Evolutionary conservation across 2,329 filamentous ascomycete genomes (phyloP), one percentile per base, ranked within the genome.

Genomic region (Diaporthe sp.): DNA sequence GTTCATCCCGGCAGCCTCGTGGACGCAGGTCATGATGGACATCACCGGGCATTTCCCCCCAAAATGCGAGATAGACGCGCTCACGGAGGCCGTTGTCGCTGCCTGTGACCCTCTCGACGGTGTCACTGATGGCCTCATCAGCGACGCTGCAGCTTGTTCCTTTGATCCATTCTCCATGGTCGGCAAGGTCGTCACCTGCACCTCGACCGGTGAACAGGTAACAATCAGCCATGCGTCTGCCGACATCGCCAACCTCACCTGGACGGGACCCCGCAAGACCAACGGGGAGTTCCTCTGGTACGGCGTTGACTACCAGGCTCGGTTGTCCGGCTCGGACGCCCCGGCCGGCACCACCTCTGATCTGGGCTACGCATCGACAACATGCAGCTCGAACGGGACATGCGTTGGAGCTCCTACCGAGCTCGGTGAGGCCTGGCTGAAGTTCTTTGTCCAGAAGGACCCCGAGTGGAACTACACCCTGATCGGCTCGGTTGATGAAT

Each of bases 21-120:
- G 49, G 78, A 77, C 25, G 75, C 51, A 61, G 22, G 13, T 28
- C 34, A 71, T 79, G n/a, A 82, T 82, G 79, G 78, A 82, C n/a
- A 13, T 71, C 17, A n/a, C 77, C 5, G 73, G 74, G 2, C 42
- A 73, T 1, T 85, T 86, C 83, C 22, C 89, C 88, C 78, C 79
- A 87, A 82, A 67, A 76, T 83, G 82, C 53, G 83, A 86, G 77
- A 81, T 88, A 73, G 81, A 6, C 76, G 82, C 61, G 81, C 87
- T 79, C 81, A 77, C 73, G 1, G 65, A 72, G 1, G 83, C 80
- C 1, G 86, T 87, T 71, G 79, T 88, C n/a, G 58, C 83, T 58
- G 81, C 78, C 15, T 89, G 88, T 72, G 87, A 89, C 73, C 88
- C 88, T 5, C 85, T 89, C 15, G 77, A 87, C 1, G 87, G 86